Evolutionary conservation across 805 yeast species (phyloP), one percentile per base, ranked within the genome.

Genomic region (Allodekkera sacchari): DNA sequence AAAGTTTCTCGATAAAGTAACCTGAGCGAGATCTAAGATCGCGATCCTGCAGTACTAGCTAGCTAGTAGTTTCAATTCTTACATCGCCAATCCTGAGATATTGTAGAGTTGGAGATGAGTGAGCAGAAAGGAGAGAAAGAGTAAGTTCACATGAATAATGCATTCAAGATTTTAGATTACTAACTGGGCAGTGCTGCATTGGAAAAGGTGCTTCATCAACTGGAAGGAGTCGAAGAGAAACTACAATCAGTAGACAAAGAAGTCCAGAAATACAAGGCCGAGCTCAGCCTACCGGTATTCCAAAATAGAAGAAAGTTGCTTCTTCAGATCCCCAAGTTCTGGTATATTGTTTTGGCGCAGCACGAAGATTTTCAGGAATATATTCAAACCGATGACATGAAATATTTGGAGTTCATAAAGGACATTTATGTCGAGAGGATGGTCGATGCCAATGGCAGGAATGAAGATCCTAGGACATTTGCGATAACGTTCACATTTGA

Each of bases 271-370:
- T 69, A 58, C 38, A 63, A 82, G 31, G 52, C 78, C 23, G 53
- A 56, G 29, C 57, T 68, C 19, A 67, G 84, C 6, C 69, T 67
- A 40, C 70, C 75, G 13, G 62, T 83, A 6, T 84, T 74, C 48
- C 61, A 50, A 5, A 55, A 67, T 35, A 64, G 96, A 43, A 64
- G 83, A 16, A 60, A 46, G 6, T 56, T 68, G n/a, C 61, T 77
- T 11, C 34, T 44, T 4, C 52, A 63, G 4, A 70, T 87, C 26
- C 85, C 88, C 2, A 71, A 72, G 41, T 87, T 89, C 54, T 89
- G 97, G 97, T 79, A 82, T 46, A 71, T 80, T 32, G 95, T 83
- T 0, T 57, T 89, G 8, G 85, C 88, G 2, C 84, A 83, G 48
- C 81, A 81, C 46, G 80, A 82, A 31, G 95, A 83, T 42, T 82